Evolutionary conservation across 148 eudicot species (phyloP).

Genomic region (Camellia granthamiana): DNA sequence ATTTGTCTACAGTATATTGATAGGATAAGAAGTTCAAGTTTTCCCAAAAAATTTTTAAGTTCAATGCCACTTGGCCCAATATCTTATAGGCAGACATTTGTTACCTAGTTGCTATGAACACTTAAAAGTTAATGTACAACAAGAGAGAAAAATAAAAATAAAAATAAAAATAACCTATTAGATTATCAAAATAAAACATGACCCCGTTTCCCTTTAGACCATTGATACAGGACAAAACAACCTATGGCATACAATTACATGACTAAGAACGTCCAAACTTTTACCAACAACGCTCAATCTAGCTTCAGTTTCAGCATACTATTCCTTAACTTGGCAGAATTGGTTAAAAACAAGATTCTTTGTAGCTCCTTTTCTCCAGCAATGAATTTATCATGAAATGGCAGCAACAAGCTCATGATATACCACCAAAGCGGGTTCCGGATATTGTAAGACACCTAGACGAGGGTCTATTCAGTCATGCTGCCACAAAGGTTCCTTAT

Average conservation of each 20-base stretch:
- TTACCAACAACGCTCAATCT: neutral
- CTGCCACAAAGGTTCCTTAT: no score
- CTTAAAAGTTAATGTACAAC: neutral
- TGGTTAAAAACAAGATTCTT: neutral
- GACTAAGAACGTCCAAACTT: neutral
- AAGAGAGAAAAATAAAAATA: neutral
- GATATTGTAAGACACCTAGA: no score
- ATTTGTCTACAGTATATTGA: neutral
- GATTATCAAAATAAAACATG: neutral
- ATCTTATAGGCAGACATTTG: neutral
- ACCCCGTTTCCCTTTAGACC: neutral
- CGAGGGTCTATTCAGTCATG: no score
- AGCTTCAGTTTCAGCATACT: neutral
- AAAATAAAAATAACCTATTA: neutral
- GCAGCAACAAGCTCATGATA: no score
- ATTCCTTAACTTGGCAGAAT: neutral
- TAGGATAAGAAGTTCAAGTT: neutral
- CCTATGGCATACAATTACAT: neutral
- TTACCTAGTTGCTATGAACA: neutral
- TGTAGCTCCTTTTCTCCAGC: no score
- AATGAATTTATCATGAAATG: no score
- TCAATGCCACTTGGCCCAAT: neutral
- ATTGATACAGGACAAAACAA: constrained; percentile 5
- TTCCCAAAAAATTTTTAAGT: neutral
- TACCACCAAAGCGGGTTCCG: no score